A percentile compares a stretch with the other conserved stretches of the same genome.
phyloP scores from a whole-genome alignment of 768 basidiomycete genomes.

The Zangia roseola region DNA sequence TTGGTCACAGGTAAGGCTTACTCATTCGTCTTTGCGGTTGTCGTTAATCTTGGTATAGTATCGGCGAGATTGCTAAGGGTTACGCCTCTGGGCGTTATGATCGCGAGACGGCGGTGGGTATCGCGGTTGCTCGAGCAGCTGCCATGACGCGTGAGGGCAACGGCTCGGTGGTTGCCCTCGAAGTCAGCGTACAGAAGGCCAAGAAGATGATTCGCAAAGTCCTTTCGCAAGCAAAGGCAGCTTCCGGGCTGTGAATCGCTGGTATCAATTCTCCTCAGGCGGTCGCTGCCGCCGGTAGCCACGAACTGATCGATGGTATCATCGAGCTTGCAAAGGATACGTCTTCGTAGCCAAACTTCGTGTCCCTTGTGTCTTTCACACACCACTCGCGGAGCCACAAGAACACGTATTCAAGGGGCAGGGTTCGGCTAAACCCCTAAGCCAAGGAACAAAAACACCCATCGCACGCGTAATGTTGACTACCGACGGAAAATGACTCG shows the following conservation, averaged over 20 bases:
- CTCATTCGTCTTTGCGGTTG: neutral
- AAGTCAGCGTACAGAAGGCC: constrained; percentile 33
- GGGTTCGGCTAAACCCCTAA: constrained; percentile 15
- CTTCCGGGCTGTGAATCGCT: constrained; percentile 33
- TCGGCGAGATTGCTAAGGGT: constrained; percentile 38
- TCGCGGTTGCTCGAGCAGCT: constrained; percentile 35
- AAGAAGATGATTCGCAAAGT: constrained; percentile 34
- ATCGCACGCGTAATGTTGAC: constrained; percentile 35
- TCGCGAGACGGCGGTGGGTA: constrained; percentile 33
- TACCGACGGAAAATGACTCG: constrained; percentile 33
- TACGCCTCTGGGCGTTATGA: constrained; percentile 37
- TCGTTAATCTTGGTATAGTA: constrained; percentile 14
- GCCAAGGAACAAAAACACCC: constrained; percentile 19
- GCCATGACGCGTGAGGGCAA: constrained; percentile 36
- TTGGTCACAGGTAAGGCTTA: constrained; percentile 32
- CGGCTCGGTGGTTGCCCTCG: constrained; percentile 36
- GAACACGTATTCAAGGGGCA: constrained; percentile 32
- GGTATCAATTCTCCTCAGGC: constrained; percentile 38
- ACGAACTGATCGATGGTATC: constrained; percentile 33
- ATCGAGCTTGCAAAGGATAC: constrained; percentile 26
- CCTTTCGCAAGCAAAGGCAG: constrained; percentile 24
- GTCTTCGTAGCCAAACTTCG: constrained; percentile 32
- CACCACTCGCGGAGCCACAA: constrained; percentile 35
- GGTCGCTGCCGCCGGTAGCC: constrained; percentile 34
- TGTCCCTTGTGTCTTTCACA: constrained; percentile 35